Evolutionary conservation across 2,329 filamentous ascomycete genomes (phyloP).

Genomic region (Stylonectria norvegica): DNA sequence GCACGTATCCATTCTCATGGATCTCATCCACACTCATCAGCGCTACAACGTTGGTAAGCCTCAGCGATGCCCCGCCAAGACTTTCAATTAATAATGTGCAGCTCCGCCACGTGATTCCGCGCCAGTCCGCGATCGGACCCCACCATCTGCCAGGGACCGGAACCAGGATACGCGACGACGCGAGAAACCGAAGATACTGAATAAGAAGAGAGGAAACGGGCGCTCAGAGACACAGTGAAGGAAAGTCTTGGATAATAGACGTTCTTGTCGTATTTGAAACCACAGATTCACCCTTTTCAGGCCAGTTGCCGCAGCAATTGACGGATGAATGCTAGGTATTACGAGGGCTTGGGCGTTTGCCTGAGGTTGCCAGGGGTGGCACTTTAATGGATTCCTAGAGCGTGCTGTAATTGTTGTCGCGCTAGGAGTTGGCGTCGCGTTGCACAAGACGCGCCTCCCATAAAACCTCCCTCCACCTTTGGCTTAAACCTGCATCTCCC

Average conservation of each 20-base stretch:
- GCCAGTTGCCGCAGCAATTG: constrained; percentile 8
- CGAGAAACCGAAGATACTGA: too few species aligned
- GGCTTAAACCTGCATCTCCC: constrained; percentile 21
- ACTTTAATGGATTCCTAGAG: constrained; percentile 28
- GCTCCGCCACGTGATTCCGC: constrained; percentile 23
- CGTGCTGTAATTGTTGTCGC: constrained; percentile 24
- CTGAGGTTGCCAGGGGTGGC: constrained; percentile 26
- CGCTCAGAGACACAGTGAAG: too few species aligned
- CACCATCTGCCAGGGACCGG: constrained; percentile 13
- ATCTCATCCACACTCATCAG: too few species aligned
- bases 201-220: too few species aligned
- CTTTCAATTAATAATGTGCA: constrained; percentile 26
- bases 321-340: constrained; percentile 8
- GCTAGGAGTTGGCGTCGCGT: constrained; percentile 36
- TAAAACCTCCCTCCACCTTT: constrained; percentile 35
- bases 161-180: constrained; percentile 17
- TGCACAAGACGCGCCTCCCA: constrained; percentile 33
- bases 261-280: not conserved
- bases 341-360: constrained; percentile 24
- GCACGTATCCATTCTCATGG: constrained; percentile 10
- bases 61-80: not conserved
- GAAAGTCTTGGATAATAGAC: not conserved
- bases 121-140: constrained; percentile 9
- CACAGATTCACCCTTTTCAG: constrained; percentile 2
- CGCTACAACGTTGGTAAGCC: constrained; percentile 16